phyloP scores from a whole-genome alignment of 257 asterid species.

The Solanum peruvianum region DNA sequence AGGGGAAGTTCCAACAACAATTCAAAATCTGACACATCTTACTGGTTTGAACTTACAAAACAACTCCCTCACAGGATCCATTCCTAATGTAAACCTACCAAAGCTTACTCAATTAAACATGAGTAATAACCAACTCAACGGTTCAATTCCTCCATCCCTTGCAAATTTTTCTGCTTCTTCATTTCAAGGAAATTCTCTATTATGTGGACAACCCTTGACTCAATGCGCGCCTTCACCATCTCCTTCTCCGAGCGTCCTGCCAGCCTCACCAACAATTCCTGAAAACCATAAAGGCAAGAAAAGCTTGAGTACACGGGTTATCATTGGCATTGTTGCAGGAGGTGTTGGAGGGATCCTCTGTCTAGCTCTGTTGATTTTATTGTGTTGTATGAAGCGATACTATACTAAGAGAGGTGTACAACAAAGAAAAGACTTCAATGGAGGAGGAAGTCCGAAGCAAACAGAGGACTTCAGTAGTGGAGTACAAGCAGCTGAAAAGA shows the following conservation, averaged over 20 bases:
- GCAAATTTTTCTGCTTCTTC: constrained; percentile 48
- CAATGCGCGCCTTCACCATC: constrained; percentile 19
- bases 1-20: constrained; percentile 30
- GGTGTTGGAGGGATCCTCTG: constrained; percentile 20
- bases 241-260: constrained; percentile 18
- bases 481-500: constrained; percentile 49
- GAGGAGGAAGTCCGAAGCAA: constrained; percentile 17
- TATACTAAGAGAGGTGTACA: constrained; percentile 9
- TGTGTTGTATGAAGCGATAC: constrained; percentile 24
- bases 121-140: constrained; percentile 47
- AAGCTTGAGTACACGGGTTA: constrained; percentile 31
- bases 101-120: constrained; percentile 39
- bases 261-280: constrained; percentile 23
- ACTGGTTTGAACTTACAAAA: constrained; percentile 45
- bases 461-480: constrained; percentile 56
- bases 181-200: constrained; percentile 43
- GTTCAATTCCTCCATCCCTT: constrained; percentile 55
- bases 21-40: constrained; percentile 35
- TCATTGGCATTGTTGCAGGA: constrained; percentile 39
- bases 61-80: constrained; percentile 50
- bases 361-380: constrained; percentile 11
- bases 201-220: constrained; percentile 56
- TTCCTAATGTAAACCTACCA: constrained; percentile 49
- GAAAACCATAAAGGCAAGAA: constrained; percentile 15
- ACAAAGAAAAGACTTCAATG: constrained; percentile 8